Conservation (phyloP, 75 land plant genomes). For the Selaginella moellendorffii region DNA sequence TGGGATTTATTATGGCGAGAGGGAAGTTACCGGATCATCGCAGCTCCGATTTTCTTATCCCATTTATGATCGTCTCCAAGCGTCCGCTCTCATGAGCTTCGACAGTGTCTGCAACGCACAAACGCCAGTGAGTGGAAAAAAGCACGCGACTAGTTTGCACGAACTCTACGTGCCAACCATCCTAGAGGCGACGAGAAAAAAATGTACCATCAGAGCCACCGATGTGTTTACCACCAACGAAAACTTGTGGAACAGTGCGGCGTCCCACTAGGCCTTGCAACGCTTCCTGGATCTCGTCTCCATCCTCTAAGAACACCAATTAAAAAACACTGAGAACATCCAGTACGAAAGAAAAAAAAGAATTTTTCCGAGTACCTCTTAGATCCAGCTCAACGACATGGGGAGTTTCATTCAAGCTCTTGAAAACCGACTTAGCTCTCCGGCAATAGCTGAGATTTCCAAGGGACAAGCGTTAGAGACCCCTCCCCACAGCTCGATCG, state of each 20-base stretch:
- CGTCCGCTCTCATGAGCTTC: neutral
- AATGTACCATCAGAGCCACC: conserved; percentile 99
- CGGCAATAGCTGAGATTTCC: conserved; percentile 34
- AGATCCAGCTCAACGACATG: conserved; percentile 68
- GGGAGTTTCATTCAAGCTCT: conserved; percentile 42
- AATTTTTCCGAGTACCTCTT: conserved; percentile 37
- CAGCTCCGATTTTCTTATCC: neutral
- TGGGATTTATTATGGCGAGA: too few relatives aligned
- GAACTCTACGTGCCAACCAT: neutral
- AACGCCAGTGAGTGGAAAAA: too few relatives aligned
- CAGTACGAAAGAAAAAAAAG: neutral
- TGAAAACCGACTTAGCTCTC: conserved; percentile 55
- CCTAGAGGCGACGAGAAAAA: neutral
- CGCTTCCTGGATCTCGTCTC: conserved; percentile 69
- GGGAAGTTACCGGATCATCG: too few relatives aligned
- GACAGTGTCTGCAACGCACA: neutral
- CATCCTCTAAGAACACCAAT: conserved; percentile 51
- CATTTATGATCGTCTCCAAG: neutral
- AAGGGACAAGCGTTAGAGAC: neutral
- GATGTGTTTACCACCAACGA: conserved; percentile 76
- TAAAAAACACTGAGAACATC: neutral
- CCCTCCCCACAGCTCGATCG: too few relatives aligned
- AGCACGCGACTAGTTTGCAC: neutral
- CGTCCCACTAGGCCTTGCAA: conserved; percentile 45
- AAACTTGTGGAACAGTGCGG: conserved; percentile 99